These are phyloP conservation scores for Sugiyamaella castrensis DNA, from an alignment of 1,139 yeast species.

Conservation along the genomic window DNA sequence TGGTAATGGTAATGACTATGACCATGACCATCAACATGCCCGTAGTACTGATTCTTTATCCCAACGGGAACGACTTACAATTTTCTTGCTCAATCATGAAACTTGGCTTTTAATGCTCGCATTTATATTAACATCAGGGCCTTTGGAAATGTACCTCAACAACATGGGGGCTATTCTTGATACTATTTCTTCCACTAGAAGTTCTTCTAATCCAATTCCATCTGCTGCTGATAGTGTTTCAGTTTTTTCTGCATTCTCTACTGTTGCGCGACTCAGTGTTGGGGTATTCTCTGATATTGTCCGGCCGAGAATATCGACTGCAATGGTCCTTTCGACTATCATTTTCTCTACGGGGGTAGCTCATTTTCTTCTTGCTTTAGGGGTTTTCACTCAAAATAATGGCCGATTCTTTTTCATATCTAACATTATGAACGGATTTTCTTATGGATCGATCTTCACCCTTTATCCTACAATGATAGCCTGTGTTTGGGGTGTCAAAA, in stretches of 20 bases:
- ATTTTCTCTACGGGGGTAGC: constrained; percentile 28
- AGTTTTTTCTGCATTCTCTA: constrained; percentile 53
- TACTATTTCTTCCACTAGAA: constrained; percentile 28
- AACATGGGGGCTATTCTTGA: constrained; percentile 65
- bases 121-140: constrained; percentile 72
- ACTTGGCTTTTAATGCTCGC: constrained; percentile 64
- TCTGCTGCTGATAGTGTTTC: constrained; percentile 51
- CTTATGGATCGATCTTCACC: constrained; percentile 84
- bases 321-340: constrained; percentile 29
- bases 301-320: constrained; percentile 31
- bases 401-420: constrained; percentile 36
- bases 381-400: constrained; percentile 39
- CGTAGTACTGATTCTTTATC: constrained; percentile 44
- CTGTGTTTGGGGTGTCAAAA: constrained; percentile 82
- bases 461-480: constrained; percentile 80
- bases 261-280: constrained; percentile 59
- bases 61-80: constrained; percentile 48
- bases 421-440: constrained; percentile 60
- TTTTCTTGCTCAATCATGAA: constrained; percentile 58
- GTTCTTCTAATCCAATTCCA: constrained; percentile 2
- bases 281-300: constrained; percentile 64
- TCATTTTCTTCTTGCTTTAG: constrained; percentile 35
- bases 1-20: constrained; percentile 16
- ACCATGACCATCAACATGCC: constrained; percentile 26
- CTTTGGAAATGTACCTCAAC: constrained; percentile 82